Percentiles rank a stretch among this genome's conserved stretches.
phyloP scores from a whole-genome alignment of 768 basidiomycete genomes.

The Fibroporia radiculosa region DNA sequence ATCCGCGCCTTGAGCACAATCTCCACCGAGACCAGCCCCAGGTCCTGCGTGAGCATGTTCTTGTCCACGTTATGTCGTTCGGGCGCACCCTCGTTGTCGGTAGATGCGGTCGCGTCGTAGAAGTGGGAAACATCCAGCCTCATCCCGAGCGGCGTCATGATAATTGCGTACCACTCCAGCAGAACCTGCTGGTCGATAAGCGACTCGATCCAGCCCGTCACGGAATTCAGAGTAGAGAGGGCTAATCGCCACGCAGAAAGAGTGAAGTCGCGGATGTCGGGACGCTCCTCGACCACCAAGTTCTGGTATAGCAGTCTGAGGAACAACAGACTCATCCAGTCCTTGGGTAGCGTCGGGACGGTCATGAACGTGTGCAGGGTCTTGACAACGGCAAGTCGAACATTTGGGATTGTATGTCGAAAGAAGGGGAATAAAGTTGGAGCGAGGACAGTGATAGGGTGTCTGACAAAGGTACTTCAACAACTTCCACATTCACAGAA shows the following conservation, averaged over 20 bases:
- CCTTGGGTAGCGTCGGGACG: conserved; percentile 61
- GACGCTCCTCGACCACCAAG: conserved; percentile 83
- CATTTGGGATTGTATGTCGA: conserved; percentile 90
- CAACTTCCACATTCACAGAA: background rate
- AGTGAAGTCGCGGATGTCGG: conserved; percentile 73
- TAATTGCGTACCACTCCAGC: conserved; percentile 77
- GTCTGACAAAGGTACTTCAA: conserved; percentile 30
- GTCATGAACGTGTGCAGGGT: conserved; percentile 83
- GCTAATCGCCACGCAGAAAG: conserved; percentile 69
- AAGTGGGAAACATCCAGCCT: conserved; percentile 66
- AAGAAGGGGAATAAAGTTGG: conserved; percentile 93
- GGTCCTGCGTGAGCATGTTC: conserved; percentile 87
- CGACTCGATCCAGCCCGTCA: conserved; percentile 41
- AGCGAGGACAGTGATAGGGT: conserved; percentile 74
- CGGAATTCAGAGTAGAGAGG: conserved; percentile 43
- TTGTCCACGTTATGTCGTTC: conserved; percentile 95
- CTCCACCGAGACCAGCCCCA: conserved; percentile 73
- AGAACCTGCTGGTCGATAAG: conserved; percentile 52
- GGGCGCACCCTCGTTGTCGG: conserved; percentile 33
- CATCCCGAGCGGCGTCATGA: conserved; percentile 86
- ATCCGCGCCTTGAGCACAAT: conserved; percentile 73
- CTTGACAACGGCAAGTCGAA: conserved; percentile 87
- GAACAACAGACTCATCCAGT: conserved; percentile 76
- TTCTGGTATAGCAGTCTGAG: conserved; percentile 89
- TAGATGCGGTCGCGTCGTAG: conserved; percentile 48